Evolutionary conservation across 2,329 filamentous ascomycete genomes (phyloP), one percentile per base, ranked within the genome.

Genomic region (Penicillium sp.): DNA sequence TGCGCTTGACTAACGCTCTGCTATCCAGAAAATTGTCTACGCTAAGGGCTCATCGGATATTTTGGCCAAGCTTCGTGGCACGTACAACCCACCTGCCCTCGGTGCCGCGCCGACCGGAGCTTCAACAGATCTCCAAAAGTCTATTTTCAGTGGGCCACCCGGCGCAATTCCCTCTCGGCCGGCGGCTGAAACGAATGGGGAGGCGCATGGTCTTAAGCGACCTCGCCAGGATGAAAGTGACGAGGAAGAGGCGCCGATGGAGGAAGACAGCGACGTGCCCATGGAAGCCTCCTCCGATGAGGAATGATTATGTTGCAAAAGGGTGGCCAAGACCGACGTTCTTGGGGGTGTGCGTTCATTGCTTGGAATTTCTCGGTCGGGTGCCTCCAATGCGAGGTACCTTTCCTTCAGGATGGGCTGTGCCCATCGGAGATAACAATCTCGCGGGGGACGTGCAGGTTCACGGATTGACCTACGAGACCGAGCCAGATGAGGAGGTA

Each of bases 401-500:
- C 22, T 40, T 51, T 36, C 14, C 57, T 18, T 63, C 63, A 60
- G 37, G 52, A 62, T 59, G 56, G 65, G 56, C 63, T 60, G 61
- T 67, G 58, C 58, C 60, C 56, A 54, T 63, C 61, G 39, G 59
- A 65, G 60, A 63, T 64, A 61, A 78, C 74, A 54, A 94, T 84
- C 71, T 88, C 85, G 69, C 85, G 84, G 58, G 91, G 91, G 62
- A 96, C 80, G 82, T 87, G 87, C 64, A 98, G 81, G 58, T 91
- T 90, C 41, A 96, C 89, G 66, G 87, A 88, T 53, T 86, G 86
- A 59, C 93, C 94, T 46, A 96, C 86, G 58, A 96, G 79, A n/a
- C 93, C 93, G 62, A 97, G 82, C 93, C 94, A 98, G 56, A 92
- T 79, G 77, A 92, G 85, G 70, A 98, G 82, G 79, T 98, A 98